Conservation (phyloP, 352 stramenopile genomes). For the Phytophthora sp. region DNA sequence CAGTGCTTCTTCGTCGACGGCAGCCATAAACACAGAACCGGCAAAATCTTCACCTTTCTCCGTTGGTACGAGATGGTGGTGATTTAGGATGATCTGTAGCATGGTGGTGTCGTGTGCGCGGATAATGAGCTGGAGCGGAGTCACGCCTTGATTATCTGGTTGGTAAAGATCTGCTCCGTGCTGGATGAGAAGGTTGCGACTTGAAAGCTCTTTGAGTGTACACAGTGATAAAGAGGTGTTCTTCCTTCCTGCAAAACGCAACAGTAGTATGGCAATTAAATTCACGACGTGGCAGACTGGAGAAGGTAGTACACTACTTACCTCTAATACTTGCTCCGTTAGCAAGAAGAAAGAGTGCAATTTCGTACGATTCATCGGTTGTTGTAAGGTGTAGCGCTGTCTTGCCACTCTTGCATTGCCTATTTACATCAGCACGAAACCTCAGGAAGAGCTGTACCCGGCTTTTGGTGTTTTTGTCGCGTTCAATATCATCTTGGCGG, state of each 20-base stretch:
- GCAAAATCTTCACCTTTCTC: slow-evolving; percentile 15
- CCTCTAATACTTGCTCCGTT: background rate
- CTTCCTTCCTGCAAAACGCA: slow-evolving; percentile 21
- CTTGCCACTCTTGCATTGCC: slow-evolving; percentile 5
- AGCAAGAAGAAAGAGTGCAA: background rate
- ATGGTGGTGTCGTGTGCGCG: slow-evolving; percentile 1
- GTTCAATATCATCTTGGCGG: slow-evolving; percentile 11
- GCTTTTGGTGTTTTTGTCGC: background rate
- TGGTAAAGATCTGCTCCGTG: slow-evolving; percentile 14
- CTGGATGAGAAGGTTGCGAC: slow-evolving; percentile 16
- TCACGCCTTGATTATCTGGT: slow-evolving; percentile 1
- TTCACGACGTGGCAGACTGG: too few relatives aligned
- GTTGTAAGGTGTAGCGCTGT: slow-evolving; percentile 12
- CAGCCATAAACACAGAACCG: slow-evolving; percentile 6
- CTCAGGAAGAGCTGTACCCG: background rate
- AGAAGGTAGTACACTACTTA: slow-evolving; percentile 2
- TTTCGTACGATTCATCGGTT: slow-evolving; percentile 6
- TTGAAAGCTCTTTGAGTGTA: slow-evolving; percentile 13
- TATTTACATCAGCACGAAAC: slow-evolving; percentile 3
- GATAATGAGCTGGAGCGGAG: slow-evolving; percentile 11
- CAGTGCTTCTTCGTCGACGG: slow-evolving; percentile 9
- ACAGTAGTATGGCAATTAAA: too few relatives aligned
- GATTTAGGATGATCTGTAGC: slow-evolving; percentile 28
- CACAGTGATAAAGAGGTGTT: slow-evolving; percentile 13
- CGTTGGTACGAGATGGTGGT: slow-evolving; percentile 14